A percentile compares a stretch with the other conserved stretches of the same genome.
These are phyloP conservation scores for Aspergillus proliferans DNA, from an alignment of 2,329 filamentous ascomycete species.

Conservation along the genomic window DNA sequence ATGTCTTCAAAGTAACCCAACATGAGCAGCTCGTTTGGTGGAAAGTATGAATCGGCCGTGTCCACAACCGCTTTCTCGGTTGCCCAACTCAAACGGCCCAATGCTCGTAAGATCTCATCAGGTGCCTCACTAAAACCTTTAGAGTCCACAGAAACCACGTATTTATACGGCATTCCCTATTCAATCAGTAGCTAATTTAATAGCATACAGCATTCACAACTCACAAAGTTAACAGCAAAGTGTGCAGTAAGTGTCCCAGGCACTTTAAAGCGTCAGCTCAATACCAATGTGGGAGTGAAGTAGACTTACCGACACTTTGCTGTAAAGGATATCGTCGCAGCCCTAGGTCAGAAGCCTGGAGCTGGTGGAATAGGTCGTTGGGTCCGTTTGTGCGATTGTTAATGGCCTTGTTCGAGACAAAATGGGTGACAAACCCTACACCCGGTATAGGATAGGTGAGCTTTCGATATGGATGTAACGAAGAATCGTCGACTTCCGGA, in stretches of 20 bases:
- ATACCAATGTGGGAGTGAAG: background rate
- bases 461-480: slow-evolving; percentile 25
- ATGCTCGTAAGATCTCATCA: slow-evolving; percentile 36
- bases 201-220: slow-evolving; percentile 6
- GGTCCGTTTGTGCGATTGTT: slow-evolving; percentile 51
- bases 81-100: slow-evolving; percentile 51
- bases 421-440: slow-evolving; percentile 49
- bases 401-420: slow-evolving; percentile 50
- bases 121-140: slow-evolving; percentile 39
- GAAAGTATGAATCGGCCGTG: slow-evolving; percentile 17
- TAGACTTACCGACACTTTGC: slow-evolving; percentile 27
- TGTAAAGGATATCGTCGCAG: slow-evolving; percentile 39
- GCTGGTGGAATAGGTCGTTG: slow-evolving; percentile 52
- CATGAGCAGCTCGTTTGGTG: slow-evolving; percentile 52
- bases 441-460: slow-evolving; percentile 26
- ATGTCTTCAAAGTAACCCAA: slow-evolving; percentile 52
- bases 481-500: slow-evolving; percentile 24
- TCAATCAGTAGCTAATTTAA: background rate
- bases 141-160: slow-evolving; percentile 46
- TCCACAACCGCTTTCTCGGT: slow-evolving; percentile 34
- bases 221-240: slow-evolving; percentile 45
- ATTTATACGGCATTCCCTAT: slow-evolving; percentile 56
- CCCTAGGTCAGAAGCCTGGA: slow-evolving; percentile 43
- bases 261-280: slow-evolving; percentile 19
- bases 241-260: slow-evolving; percentile 38